A percentile compares a stretch with the other conserved stretches of the same genome.
Conservation (phyloP, 805 yeast genomes). For the Kuraishia hungarica region DNA sequence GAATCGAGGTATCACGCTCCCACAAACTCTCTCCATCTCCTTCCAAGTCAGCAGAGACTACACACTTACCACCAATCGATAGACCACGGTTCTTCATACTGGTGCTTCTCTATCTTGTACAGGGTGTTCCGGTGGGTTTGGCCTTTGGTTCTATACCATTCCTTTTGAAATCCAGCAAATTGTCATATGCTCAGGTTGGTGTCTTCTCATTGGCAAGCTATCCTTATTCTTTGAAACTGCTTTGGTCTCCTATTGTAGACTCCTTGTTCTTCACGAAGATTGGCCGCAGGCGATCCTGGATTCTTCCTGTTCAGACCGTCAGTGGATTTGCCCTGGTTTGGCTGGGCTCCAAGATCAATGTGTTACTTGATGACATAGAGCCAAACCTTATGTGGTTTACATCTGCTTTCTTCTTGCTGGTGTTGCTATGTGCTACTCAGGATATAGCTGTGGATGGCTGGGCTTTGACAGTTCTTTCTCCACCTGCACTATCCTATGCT, state of each 20-base stretch:
- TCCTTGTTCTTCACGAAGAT: constrained; percentile 58
- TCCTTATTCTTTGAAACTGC: constrained; percentile 84
- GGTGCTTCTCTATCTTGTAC: constrained; percentile 70
- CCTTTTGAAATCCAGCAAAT: constrained; percentile 63
- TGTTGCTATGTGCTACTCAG: constrained; percentile 91
- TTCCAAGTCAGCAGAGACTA: background rate
- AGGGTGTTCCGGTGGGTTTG: constrained; percentile 95
- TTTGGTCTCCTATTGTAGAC: constrained; percentile 97
- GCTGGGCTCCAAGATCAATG: constrained; percentile 53
- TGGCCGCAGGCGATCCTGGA: constrained; percentile 91
- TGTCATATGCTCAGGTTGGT: constrained; percentile 86
- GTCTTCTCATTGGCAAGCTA: constrained; percentile 86
- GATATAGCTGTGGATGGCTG: constrained; percentile 99
- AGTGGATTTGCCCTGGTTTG: constrained; percentile 60
- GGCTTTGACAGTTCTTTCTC: constrained; percentile 85
- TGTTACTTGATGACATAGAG: constrained; percentile 40
- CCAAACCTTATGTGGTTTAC: constrained; percentile 52
- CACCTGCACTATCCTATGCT: constrained; percentile 77
- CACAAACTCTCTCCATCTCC: background rate
- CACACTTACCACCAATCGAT: constrained; percentile 33
- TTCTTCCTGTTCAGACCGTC: constrained; percentile 83
- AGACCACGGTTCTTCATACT: constrained; percentile 68
- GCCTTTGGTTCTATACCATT: constrained; percentile 95
- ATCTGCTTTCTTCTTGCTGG: constrained; percentile 61
- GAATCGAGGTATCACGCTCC: background rate